Evolutionary conservation across 169 alveolate genomes (phyloP).

Genomic region (Cyclospora cayetanensis): DNA sequence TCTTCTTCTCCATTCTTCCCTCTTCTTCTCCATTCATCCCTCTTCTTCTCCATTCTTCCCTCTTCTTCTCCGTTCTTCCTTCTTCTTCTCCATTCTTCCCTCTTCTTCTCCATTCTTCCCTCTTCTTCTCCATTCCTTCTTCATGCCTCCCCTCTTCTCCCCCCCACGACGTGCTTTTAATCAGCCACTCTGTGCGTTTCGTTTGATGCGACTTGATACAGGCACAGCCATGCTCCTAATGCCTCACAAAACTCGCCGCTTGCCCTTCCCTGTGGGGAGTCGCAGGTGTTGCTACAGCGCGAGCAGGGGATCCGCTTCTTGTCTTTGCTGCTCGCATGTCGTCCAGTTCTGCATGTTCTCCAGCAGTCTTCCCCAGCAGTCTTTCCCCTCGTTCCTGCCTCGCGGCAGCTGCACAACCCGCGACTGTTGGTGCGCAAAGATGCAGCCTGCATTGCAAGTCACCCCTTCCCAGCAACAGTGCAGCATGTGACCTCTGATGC

Average conservation of each 20-base stretch:
- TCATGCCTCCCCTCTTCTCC: neutral
- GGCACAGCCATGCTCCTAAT: neutral
- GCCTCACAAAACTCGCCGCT: neutral
- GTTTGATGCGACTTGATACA: neutral
- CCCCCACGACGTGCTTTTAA: neutral
- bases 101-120: neutral
- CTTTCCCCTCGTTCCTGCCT: too few species aligned
- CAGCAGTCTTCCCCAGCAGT: slow-evolving; percentile 8
- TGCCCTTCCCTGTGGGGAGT: neutral
- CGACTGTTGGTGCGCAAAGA: neutral
- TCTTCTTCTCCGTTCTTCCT: too few species aligned
- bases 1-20: too few species aligned
- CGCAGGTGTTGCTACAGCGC: slow-evolving; percentile 29
- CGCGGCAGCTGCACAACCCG: neutral
- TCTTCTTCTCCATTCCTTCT: neutral
- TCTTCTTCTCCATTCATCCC: too few species aligned
- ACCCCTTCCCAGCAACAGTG: too few species aligned
- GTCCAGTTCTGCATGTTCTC: neutral
- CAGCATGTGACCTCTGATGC: neutral
- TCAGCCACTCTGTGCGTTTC: neutral
- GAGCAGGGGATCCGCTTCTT: slow-evolving; percentile 27
- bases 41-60: too few species aligned
- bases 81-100: too few species aligned
- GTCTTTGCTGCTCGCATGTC: slow-evolving; percentile 35
- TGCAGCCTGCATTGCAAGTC: neutral